phyloP scores from a whole-genome alignment of 2,329 filamentous ascomycete species.

The Penicillium sp. region DNA sequence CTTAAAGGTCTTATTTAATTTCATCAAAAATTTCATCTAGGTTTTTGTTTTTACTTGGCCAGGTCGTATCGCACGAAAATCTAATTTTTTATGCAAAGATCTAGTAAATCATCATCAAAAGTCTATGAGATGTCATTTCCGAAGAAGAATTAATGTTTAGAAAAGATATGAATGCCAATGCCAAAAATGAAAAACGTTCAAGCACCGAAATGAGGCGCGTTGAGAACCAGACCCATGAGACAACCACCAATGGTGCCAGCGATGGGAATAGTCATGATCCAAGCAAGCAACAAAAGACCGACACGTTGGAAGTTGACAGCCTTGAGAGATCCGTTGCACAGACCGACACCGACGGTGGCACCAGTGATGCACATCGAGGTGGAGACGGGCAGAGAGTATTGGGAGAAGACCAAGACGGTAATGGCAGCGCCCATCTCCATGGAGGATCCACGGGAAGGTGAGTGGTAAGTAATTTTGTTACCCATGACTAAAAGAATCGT shows the following conservation, averaged over 20 bases:
- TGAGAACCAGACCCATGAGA: constrained; percentile 57
- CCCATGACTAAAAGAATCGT: constrained; percentile 63
- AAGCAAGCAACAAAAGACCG: constrained; percentile 65
- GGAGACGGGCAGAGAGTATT: constrained; percentile 73
- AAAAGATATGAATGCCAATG: not conserved
- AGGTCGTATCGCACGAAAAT: too few relatives aligned
- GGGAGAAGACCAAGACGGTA: constrained; percentile 74
- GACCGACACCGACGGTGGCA: constrained; percentile 74
- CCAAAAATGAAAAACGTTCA: not conserved
- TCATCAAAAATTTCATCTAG: too few relatives aligned
- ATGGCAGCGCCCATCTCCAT: constrained; percentile 82
- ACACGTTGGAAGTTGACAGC: constrained; percentile 78
- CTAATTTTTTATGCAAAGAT: too few relatives aligned
- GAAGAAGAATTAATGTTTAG: not conserved
- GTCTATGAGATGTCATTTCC: not conserved
- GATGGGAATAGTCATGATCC: constrained; percentile 66
- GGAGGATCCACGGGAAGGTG: constrained; percentile 59
- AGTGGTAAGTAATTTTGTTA: constrained; percentile 76
- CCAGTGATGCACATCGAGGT: constrained; percentile 81
- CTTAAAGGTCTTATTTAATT: too few relatives aligned
- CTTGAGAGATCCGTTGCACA: constrained; percentile 71
- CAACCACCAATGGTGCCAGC: constrained; percentile 58
- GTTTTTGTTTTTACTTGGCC: too few relatives aligned
- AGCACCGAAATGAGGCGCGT: constrained; percentile 57
- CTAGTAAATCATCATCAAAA: not conserved